phyloP scores from a whole-genome alignment of 345 rosid genomes.

The Bruguiera parviflora region DNA sequence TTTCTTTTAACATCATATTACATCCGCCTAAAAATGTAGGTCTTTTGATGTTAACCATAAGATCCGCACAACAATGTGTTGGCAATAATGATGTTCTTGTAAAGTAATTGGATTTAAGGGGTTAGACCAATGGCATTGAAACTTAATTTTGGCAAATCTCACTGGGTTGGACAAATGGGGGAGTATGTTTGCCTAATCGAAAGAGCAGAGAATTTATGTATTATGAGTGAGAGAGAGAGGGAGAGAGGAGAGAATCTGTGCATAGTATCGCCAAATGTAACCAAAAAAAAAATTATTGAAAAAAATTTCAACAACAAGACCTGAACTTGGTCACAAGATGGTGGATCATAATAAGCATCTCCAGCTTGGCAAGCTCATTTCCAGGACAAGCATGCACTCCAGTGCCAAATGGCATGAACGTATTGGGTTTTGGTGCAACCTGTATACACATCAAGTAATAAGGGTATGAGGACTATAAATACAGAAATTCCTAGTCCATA shows the following conservation, averaged over 20 bases:
- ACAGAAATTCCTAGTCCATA: neutral
- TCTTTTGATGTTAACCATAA: too few species aligned
- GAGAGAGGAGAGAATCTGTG: neutral
- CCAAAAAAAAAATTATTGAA: too few species aligned
- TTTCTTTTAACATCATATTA: too few species aligned
- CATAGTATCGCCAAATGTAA: neutral
- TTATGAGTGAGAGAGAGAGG: too few species aligned
- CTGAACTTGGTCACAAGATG: conserved; percentile 64
- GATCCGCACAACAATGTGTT: too few species aligned
- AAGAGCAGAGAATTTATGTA: neutral
- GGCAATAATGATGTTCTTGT: too few species aligned
- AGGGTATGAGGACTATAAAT: neutral
- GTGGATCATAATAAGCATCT: conserved; percentile 60
- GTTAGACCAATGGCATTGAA: too few species aligned
- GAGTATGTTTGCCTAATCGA: neutral
- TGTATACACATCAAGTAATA: conserved; percentile 6
- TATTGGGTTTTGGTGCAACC: conserved; percentile 60
- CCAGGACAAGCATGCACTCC: conserved; percentile 80
- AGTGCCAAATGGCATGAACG: conserved; percentile 72
- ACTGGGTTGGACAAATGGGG: too few species aligned
- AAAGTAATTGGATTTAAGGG: too few species aligned
- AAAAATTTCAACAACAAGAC: conserved; percentile 24
- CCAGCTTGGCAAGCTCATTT: conserved; percentile 78
- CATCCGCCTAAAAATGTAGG: too few species aligned
- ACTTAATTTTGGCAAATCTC: too few species aligned